Conservation (phyloP, 352 stramenopile genomes). For the Phytophthora quininea region DNA sequence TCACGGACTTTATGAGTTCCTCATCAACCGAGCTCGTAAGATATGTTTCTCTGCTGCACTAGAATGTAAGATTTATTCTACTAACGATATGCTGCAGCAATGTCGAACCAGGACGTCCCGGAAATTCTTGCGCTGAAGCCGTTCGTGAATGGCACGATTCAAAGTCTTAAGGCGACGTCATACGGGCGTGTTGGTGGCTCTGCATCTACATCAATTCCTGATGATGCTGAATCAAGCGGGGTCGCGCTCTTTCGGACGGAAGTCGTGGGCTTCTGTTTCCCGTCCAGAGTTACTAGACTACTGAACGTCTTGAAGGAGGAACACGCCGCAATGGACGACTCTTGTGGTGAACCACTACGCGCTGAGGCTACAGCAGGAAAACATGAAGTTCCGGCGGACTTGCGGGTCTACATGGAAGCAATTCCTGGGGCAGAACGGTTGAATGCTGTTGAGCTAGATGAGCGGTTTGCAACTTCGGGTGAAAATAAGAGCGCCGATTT, state of each 20-base stretch:
- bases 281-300: constrained; percentile 39
- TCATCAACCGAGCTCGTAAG: constrained; percentile 80
- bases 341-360: not conserved
- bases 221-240: constrained; percentile 22
- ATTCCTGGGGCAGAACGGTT: constrained; percentile 51
- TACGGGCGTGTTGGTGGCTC: constrained; percentile 29
- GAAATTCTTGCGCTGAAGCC: constrained; percentile 58
- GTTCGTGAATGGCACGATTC: constrained; percentile 70
- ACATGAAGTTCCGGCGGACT: constrained; percentile 9
- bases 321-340: constrained; percentile 13
- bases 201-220: constrained; percentile 13
- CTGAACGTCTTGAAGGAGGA: constrained; percentile 50
- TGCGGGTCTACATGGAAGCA: constrained; percentile 55
- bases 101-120: constrained; percentile 78
- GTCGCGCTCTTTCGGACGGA: constrained; percentile 47
- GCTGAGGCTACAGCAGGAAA: constrained; percentile 6
- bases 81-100: constrained; percentile 36
- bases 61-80: not conserved
- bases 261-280: constrained; percentile 64
- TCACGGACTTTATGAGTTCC: constrained; percentile 77
- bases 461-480: constrained; percentile 8
- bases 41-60: constrained; percentile 2
- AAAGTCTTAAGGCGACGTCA: constrained; percentile 52
- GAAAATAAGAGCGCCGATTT: constrained; percentile 5
- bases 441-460: constrained; percentile 62